Evolutionary conservation across 2,329 filamentous ascomycete genomes (phyloP).

Genomic region (Mollisia scopiformis): DNA sequence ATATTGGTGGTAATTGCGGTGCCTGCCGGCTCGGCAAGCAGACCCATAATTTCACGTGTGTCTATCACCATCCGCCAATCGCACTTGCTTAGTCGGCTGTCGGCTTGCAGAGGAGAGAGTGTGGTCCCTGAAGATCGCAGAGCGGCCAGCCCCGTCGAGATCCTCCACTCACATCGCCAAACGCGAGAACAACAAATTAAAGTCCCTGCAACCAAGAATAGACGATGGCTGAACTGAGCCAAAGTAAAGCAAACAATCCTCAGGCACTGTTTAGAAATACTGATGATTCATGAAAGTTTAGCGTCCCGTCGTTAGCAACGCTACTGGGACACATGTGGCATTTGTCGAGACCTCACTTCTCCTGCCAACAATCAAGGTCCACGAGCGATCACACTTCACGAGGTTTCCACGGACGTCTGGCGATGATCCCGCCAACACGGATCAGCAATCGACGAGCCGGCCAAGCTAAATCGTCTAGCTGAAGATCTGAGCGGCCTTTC

Average conservation of each 20-base stretch:
- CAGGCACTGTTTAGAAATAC: too few species aligned
- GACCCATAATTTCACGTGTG: neutral
- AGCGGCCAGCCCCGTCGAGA: neutral
- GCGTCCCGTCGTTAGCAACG: too few species aligned
- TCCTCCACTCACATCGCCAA: neutral
- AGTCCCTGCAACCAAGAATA: neutral
- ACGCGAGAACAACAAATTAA: neutral
- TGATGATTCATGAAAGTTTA: too few species aligned
- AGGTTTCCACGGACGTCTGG: neutral
- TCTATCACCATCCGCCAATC: neutral
- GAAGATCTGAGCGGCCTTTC: neutral
- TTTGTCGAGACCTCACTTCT: neutral
- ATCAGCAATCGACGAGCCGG: neutral
- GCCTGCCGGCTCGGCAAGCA: neutral
- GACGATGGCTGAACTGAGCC: neutral
- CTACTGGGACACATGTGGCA: too few species aligned
- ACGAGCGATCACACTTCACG: too few species aligned
- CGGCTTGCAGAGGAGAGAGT: neutral
- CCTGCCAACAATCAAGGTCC: neutral
- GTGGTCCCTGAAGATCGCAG: neutral
- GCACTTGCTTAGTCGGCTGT: neutral
- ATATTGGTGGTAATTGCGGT: neutral
- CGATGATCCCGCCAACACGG: neutral
- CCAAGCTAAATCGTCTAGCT: neutral
- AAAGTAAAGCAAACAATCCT: too few species aligned